These are phyloP conservation scores for Cajanus cajan DNA, from an alignment of 306 rosid genomes.

Conservation along the genomic window DNA sequence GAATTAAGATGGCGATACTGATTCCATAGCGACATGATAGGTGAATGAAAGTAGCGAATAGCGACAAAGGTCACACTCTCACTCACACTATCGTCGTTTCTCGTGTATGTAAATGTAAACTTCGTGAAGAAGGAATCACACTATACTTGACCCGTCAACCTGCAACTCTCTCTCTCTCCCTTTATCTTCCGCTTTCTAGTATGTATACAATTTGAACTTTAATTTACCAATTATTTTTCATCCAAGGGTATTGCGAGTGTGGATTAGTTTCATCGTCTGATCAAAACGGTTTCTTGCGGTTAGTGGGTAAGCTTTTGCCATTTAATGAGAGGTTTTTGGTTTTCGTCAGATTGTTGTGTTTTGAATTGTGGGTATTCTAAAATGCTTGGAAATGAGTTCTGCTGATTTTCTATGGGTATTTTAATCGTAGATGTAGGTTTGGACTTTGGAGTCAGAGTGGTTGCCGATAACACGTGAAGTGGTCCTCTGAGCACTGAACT, in stretches of 20 bases:
- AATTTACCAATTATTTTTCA: not conserved
- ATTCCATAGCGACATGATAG: no score
- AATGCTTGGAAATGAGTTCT: not conserved
- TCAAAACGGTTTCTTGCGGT: not conserved
- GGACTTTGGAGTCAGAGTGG: no score
- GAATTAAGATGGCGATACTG: no score
- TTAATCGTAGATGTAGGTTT: no score
- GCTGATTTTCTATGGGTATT: not conserved
- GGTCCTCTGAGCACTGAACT: no score
- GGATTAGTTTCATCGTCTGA: not conserved
- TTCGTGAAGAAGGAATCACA: constrained; percentile 1
- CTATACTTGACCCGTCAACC: not conserved
- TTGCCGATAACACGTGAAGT: no score
- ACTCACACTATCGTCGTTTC: not conserved
- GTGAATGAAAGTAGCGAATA: not conserved
- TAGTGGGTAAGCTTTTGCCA: not conserved
- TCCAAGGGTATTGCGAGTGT: not conserved
- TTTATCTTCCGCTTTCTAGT: not conserved
- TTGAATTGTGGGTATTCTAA: not conserved
- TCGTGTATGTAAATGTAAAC: not conserved
- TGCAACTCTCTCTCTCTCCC: not conserved
- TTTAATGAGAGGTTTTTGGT: not conserved
- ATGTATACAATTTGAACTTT: not conserved
- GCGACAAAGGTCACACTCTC: no score
- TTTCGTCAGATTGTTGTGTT: not conserved